Evolutionary conservation across 179 eudicot species (phyloP), one percentile per base, ranked within the genome.

Genomic region (Amaranthus tricolor): DNA sequence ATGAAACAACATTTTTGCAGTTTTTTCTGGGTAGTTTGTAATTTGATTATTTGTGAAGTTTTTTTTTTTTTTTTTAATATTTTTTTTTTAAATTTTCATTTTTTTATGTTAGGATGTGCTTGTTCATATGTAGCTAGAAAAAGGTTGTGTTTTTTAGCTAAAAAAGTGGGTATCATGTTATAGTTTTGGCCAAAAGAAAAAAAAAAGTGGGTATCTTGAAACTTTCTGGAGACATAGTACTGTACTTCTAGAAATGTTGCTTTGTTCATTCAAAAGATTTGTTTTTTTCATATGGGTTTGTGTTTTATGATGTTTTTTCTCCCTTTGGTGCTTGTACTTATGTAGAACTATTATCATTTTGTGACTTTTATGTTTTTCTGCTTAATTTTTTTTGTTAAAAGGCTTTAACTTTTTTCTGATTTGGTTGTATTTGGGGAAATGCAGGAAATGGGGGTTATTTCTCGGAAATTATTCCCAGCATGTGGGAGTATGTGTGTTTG

Each of bases 401-500:
- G 51, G 59, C 31, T 69, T 68, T 13, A 5, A 11, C 73, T 67
- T 10, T 13, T 20, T 19, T 16, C 47, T 21, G 49, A 43, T 77
- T 48, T 62, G 12, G 58, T 72, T 65, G 31, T 43, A 50, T 59
- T 71, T 57, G 44, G 61, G 45, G 15, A 43, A 70, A 55, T 75
- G 82, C 73, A 90, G 90, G 90, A 82, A 78, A 91, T 93, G 97
- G 98, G 98, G 68, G 72, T 89, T 72, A 86, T 96, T 78, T 96
- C 99, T 16, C 83, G 94, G 84, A 96, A 90, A 78, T 70, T 96
- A 71, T 89, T 93, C 82, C 98, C 99, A 72, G 98, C 96, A 81
- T 95, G 97, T 83, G 97, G 85, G 70, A 89, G 84, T 58, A 89
- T 95, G 96, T 95, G 99, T 73, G 79, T 93, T 11, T 95, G 98